Evolutionary conservation across 306 rosid genomes (phyloP).

Genomic region (Canavalia gladiata): DNA sequence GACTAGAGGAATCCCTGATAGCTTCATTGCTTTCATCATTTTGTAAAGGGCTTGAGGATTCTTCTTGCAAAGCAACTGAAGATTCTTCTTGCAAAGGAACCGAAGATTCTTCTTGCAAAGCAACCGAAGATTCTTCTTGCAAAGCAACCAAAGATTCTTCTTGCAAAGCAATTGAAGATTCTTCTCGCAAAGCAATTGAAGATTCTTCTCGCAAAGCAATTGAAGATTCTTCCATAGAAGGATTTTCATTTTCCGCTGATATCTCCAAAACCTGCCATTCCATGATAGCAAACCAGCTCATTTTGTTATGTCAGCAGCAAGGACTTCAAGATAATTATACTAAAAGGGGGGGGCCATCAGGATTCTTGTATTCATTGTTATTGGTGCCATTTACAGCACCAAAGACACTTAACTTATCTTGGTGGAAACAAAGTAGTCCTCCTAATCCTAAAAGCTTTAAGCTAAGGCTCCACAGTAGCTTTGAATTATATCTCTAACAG

Average conservation of each 20-base stretch:
- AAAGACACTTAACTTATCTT: conserved; percentile 35
- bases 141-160: conserved; percentile 57
- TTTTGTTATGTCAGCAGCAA: conserved; percentile 49
- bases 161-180: conserved; percentile 54
- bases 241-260: conserved; percentile 57
- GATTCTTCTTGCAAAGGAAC: conserved; percentile 41
- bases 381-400: conserved; percentile 25
- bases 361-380: conserved; percentile 32
- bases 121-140: background rate
- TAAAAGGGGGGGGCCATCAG: conserved; percentile 35
- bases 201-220: conserved; percentile 46
- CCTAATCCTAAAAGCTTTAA: conserved; percentile 39
- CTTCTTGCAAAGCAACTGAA: conserved; percentile 46
- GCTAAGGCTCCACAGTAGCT: conserved; percentile 25
- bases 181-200: conserved; percentile 49
- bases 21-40: conserved; percentile 53
- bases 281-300: conserved; percentile 54
- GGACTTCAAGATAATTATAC: conserved; percentile 33
- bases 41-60: conserved; percentile 54
- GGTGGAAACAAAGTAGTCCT: conserved; percentile 24
- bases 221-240: conserved; percentile 45
- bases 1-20: conserved; percentile 57
- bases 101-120: too few species aligned
- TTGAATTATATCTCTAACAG: conserved; percentile 37
- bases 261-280: conserved; percentile 56